Base-by-base conservation (phyloP, 495 filamentous ascomycete genomes). In the Penicillium angulare region DNA sequence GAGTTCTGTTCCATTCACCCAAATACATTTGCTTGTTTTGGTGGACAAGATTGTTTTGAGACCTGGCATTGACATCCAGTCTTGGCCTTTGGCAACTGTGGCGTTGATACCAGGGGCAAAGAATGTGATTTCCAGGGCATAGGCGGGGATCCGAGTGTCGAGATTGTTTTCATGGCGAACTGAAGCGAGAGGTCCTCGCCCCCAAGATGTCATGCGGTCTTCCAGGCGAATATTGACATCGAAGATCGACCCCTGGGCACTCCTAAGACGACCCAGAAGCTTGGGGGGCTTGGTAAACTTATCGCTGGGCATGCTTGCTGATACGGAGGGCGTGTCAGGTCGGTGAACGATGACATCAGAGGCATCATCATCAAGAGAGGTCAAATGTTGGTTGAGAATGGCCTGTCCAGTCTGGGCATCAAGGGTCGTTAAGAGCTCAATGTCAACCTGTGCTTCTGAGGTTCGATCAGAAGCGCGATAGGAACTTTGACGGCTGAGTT, bases 121-220 rank as follows among this genome's bases (percentile, higher is more conserved):
- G 55, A 91, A 83, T 13, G 85, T 74, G 44, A 97, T 76, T 54
- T 86, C 84, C 56, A 95, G 79, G n/a, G 86, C 90, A 46, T 83
- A 82, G 57, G 90, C 90, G 5, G 91, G 88, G 24, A 97, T 82
- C 17, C 82, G 85, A 4, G 71, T 78, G 52, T 96, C 87, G 43
- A 66, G 59, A 23, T 59, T 65, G 23, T 80, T 69, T 1, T 79
- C 64, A 57, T 89, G 85, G 23, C 81, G 67, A 44, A 85, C 64
- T 12, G 82, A 88, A 44, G 86, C 88, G 15, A 66, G 61, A 0
- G 57, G 64, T 0, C 80, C 77, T 13, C 92, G 84, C 26, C 92
- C 92, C 84, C 87, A 97, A 3, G 83, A 85, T 0, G 84, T 82
- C 65, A 87, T 63, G 10, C 80, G 81, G 20, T 79, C 71, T 38